Percentiles rank a stretch among this genome's conserved stretches.
Evolutionary conservation across 1,139 yeast genomes (phyloP).

Genomic region (Scheffersomyces illinoinensis): DNA sequence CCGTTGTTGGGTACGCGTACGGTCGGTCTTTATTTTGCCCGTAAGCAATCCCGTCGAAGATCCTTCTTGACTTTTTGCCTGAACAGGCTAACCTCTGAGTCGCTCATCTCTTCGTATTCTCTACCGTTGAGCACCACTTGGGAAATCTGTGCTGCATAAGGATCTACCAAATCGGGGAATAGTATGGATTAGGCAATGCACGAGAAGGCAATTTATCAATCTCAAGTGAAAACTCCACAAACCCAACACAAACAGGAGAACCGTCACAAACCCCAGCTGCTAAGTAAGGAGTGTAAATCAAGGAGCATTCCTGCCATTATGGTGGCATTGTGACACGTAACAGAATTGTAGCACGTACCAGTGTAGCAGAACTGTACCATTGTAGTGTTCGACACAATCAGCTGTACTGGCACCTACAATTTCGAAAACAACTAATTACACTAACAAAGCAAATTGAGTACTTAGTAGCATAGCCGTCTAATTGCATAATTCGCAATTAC

Average conservation of each 20-base stretch:
- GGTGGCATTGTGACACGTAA: background rate
- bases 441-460: too few species aligned
- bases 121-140: background rate
- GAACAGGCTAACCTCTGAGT: background rate
- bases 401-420: too few species aligned
- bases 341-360: background rate
- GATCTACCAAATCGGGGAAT: background rate
- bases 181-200: background rate
- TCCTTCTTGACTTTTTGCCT: background rate
- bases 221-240: background rate
- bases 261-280: too few species aligned
- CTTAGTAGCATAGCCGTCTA: background rate
- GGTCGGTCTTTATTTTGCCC: background rate
- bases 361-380: background rate
- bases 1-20: background rate
- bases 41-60: background rate
- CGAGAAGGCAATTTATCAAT: background rate
- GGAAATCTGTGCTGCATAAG: background rate
- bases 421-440: too few species aligned
- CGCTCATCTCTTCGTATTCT: background rate
- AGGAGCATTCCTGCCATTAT: background rate
- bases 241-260: background rate
- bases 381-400: too few species aligned
- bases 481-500: background rate
- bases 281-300: too few species aligned